A percentile compares a stretch with the other conserved stretches of the same genome.
Evolutionary conservation across 495 filamentous ascomycete species (phyloP).

Genomic region (Penicillium mononematosum): DNA sequence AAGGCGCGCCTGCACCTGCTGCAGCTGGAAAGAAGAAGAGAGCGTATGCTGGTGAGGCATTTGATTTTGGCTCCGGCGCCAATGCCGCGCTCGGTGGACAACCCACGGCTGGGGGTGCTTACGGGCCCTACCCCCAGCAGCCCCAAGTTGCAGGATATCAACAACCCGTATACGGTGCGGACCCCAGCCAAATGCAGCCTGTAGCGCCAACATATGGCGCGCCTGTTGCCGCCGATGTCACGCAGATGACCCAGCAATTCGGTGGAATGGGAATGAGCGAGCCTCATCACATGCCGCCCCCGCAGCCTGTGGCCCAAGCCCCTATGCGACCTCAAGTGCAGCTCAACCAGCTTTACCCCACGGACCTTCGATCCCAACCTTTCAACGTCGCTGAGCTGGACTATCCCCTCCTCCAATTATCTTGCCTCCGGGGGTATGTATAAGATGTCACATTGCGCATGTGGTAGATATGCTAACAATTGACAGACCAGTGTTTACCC

Average conservation of each 20-base stretch:
- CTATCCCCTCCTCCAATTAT: conserved; percentile 89
- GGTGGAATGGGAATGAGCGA: conserved; percentile 73
- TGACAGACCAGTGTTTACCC: conserved; percentile 83
- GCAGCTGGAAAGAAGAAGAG: conserved; percentile 75
- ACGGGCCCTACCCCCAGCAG: conserved; percentile 59
- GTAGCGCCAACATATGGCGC: conserved; percentile 64
- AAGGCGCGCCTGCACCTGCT: conserved; percentile 27
- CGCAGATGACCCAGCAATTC: conserved; percentile 79
- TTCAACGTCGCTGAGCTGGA: conserved; percentile 93
- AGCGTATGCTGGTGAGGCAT: conserved; percentile 89
- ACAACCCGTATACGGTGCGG: conserved; percentile 55
- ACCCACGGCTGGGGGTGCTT: conserved; percentile 49
- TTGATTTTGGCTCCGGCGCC: conserved; percentile 85
- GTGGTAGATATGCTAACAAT: conserved; percentile 28
- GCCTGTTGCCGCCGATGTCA: conserved; percentile 56
- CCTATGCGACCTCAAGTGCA: conserved; percentile 48
- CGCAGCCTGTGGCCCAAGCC: conserved; percentile 50
- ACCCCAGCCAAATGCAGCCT: conserved; percentile 49
- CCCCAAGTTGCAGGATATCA: conserved; percentile 51
- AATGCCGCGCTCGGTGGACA: conserved; percentile 73
- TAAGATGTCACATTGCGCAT: neutral
- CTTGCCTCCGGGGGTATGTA: conserved; percentile 83
- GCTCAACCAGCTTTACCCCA: conserved; percentile 87
- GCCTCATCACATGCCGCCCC: conserved; percentile 54
- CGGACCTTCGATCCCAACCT: conserved; percentile 85